phyloP scores from a whole-genome alignment of 805 yeast genomes.

The Clavispora fructus region DNA sequence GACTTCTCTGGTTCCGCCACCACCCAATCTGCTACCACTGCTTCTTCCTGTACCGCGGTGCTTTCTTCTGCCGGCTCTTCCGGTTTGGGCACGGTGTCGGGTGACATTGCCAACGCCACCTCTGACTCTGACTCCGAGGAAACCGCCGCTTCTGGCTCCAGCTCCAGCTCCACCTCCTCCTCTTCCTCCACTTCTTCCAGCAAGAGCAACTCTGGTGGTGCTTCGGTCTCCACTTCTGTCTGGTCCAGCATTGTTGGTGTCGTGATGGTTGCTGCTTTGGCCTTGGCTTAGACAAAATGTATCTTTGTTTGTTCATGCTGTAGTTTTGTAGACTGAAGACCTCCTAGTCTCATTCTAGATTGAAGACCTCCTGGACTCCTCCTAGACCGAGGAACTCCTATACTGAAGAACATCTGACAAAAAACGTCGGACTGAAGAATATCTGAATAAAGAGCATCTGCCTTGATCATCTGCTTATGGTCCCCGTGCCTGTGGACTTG shows the following conservation, averaged over 20 bases:
- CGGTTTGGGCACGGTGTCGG: conserved; percentile 56
- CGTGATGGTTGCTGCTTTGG: conserved; percentile 23
- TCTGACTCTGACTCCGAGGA: conserved; percentile 11
- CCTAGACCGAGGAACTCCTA: too few species aligned
- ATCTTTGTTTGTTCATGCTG: background rate
- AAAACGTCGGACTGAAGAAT: too few species aligned
- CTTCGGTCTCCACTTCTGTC: conserved; percentile 13
- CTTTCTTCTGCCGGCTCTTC: conserved; percentile 62
- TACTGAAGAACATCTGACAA: too few species aligned
- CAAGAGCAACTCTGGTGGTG: conserved; percentile 17
- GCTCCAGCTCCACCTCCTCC: conserved; percentile 6
- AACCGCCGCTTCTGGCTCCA: conserved; percentile 17
- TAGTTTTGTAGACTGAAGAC: background rate
- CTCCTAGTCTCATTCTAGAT: too few species aligned
- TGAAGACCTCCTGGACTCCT: too few species aligned
- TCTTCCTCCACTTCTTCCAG: conserved; percentile 14
- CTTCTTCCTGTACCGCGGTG: conserved; percentile 51
- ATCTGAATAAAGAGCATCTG: too few species aligned
- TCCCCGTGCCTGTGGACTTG: background rate
- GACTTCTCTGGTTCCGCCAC: conserved; percentile 53
- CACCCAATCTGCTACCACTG: conserved; percentile 43
- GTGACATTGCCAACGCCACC: conserved; percentile 15
- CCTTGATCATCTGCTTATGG: background rate
- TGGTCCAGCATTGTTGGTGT: conserved; percentile 20
- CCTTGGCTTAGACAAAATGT: conserved; percentile 8